Conservation (phyloP, 257 asterid genomes). For the Sherardia arvensis region DNA sequence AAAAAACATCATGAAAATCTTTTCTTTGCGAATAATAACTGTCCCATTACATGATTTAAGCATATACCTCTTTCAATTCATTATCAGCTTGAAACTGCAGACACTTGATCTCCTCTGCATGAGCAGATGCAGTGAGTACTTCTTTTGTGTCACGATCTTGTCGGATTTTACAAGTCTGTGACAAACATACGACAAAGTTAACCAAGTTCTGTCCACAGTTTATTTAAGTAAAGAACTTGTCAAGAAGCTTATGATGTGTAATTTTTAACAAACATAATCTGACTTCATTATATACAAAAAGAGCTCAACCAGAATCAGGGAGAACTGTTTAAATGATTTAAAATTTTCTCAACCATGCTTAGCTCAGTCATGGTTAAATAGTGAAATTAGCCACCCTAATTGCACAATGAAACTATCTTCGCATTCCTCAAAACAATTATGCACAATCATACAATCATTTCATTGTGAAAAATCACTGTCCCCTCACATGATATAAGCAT, state of each 20-base stretch:
- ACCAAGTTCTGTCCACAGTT: conserved; percentile 14
- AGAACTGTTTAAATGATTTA: not conserved
- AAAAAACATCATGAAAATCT: too few relatives aligned
- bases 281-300: not conserved
- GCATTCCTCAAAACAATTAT: not conserved
- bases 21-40: conserved; percentile 5
- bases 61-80: conserved; percentile 72
- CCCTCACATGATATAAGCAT: too few relatives aligned
- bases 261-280: not conserved
- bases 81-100: conserved; percentile 62
- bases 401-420: not conserved
- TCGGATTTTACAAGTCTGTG: conserved; percentile 56
- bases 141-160: conserved; percentile 57
- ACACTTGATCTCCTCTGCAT: conserved; percentile 62
- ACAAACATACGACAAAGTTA: conserved; percentile 14
- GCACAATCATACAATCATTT: too few relatives aligned
- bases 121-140: conserved; percentile 45
- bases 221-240: not conserved
- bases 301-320: not conserved
- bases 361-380: not conserved
- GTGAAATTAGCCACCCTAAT: not conserved
- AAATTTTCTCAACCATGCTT: not conserved
- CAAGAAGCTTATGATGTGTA: not conserved
- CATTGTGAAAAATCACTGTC: too few relatives aligned
- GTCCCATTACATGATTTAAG: not conserved